A percentile compares a stretch with the other conserved stretches of the same genome.
phyloP scores from a whole-genome alignment of 2,329 filamentous ascomycete species.

The Proliferodiscus dingleyae region DNA sequence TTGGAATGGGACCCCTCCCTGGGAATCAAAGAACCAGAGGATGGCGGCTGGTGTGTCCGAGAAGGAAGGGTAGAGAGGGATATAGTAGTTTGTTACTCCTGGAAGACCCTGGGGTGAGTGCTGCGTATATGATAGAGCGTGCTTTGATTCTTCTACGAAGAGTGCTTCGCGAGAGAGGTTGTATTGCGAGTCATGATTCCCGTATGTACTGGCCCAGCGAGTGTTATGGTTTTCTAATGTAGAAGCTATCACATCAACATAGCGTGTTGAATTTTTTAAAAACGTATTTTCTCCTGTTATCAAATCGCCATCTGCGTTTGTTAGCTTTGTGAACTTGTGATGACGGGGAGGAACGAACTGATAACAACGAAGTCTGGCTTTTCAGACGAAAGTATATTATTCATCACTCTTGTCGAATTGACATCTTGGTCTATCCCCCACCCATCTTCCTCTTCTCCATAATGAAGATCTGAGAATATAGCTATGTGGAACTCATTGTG shows the following conservation, averaged over 20 bases:
- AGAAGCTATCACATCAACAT: slow-evolving; percentile 54
- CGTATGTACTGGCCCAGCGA: slow-evolving; percentile 64
- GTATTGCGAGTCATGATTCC: slow-evolving; percentile 62
- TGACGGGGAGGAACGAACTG: slow-evolving; percentile 32
- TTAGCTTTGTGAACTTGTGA: slow-evolving; percentile 3
- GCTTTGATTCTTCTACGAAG: slow-evolving; percentile 36
- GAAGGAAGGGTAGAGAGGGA: slow-evolving; percentile 44
- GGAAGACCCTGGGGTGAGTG: slow-evolving; percentile 37
- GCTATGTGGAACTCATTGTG: slow-evolving; percentile 29
- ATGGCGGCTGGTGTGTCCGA: slow-evolving; percentile 39
- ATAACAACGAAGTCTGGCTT: slow-evolving; percentile 57
- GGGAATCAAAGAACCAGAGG: slow-evolving; percentile 69
- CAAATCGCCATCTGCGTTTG: slow-evolving; percentile 52
- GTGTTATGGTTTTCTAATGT: slow-evolving; percentile 52
- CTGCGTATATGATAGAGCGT: slow-evolving; percentile 36
- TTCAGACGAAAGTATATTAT: slow-evolving; percentile 52
- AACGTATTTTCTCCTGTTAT: slow-evolving; percentile 63
- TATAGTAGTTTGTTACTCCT: slow-evolving; percentile 50
- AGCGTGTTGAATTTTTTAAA: slow-evolving; percentile 49
- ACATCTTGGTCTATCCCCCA: slow-evolving; percentile 51
- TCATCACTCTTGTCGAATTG: slow-evolving; percentile 53
- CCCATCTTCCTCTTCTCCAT: slow-evolving; percentile 48
- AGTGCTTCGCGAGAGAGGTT: slow-evolving; percentile 48
- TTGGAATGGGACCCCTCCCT: slow-evolving; percentile 51
- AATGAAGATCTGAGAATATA: slow-evolving; percentile 67